Evolutionary conservation across 441 rosid species (phyloP), one percentile per base, ranked within the genome.

Genomic region (Macaranga tanarius): DNA sequence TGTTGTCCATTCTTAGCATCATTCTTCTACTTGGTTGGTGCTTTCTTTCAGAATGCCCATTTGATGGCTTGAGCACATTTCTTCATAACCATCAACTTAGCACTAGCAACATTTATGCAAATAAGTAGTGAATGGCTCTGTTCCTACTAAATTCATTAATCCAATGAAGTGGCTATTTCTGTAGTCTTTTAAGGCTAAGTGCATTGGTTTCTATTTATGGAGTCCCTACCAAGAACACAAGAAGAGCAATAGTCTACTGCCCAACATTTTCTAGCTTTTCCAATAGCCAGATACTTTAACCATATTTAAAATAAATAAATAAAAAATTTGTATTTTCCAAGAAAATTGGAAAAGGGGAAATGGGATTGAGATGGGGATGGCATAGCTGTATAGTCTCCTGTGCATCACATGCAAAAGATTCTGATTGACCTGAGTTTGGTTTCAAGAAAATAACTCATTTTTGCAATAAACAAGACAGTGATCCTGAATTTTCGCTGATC

Each of bases 351-450:
- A 63, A 44, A 44, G 48, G 22, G 0, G 28, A 42, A 7, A 42
- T 22, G 1, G n/a, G 45, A 38, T 62, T 62, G n/a, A 58, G 40
- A 58, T 3, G 40, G 3, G 4, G 38, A 1, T 28, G 5, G n/a
- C n/a, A 4, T 40, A 10, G n/a, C 22, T 38, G 15, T 42, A 8
- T 1, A 44, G 16, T 63, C 50, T 62, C 25, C 47, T 19, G 19
- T 19, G 48, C 12, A 10, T 62, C 64, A 60, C 64, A 34, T 60
- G 64, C 64, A 60, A 60, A 60, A 42, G 64, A 60, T 60, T 60
- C 64, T 17, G 15, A 38, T 38, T 19, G 45, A 62, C n/a, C 23
- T 34, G 38, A 38, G 13, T 9, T 62, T n/a, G 48, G 48, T n/a
- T 62, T 38, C 15, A 62, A 62, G 47, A 38, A 38, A 17, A 19